Evolutionary conservation across 164 flowering plant species (phyloP), one percentile per base, ranked within the genome.

Genomic region (Magnolia kwangsiensis): DNA sequence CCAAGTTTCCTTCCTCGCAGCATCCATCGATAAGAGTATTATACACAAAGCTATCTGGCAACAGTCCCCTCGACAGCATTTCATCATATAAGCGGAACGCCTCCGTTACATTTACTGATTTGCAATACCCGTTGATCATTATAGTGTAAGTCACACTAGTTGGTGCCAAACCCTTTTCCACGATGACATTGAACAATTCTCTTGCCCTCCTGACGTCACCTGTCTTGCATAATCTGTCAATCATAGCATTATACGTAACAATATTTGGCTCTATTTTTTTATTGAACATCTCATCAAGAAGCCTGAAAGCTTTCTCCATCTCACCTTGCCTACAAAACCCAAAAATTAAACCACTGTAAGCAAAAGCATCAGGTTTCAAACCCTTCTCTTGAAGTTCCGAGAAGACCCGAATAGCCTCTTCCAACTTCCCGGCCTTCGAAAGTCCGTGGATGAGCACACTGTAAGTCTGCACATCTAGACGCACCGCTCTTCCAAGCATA

Each of bases 41-140:
- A 74, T 90, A 87, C 21, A 85, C 88, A 79, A 86, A 88, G 50
- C 78, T 49, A 85, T 91, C 92, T 4, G 87, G 85, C 18, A 19
- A 68, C 45, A 89, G 73, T 14, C 89, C 91, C 72, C 49, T 78
- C 45, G 78, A 80, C 24, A 72, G 45, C 91, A 93, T 93, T 75
- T 87, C 91, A 77, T 83, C 81, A 13, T 83, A 85, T 71, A 92
- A 81, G 63, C 61, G 63, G 72, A 93, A 89, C 65, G 93, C 94
- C 81, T 88, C 91, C 7, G 69, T 55, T 70, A 88, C 8, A 80
- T 86, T 82, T 64, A 83, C 85, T 19, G 86, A 80, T 83, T 89
- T 89, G 88, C 93, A 89, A 68, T 87, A 87, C 63, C 93, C 96
- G 75, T 85, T 88, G 50, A 93, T 88, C 69, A 93, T 86, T 64